Conservation (phyloP, 2,329 filamentous ascomycete species). For the Elsinoe necatrix region DNA sequence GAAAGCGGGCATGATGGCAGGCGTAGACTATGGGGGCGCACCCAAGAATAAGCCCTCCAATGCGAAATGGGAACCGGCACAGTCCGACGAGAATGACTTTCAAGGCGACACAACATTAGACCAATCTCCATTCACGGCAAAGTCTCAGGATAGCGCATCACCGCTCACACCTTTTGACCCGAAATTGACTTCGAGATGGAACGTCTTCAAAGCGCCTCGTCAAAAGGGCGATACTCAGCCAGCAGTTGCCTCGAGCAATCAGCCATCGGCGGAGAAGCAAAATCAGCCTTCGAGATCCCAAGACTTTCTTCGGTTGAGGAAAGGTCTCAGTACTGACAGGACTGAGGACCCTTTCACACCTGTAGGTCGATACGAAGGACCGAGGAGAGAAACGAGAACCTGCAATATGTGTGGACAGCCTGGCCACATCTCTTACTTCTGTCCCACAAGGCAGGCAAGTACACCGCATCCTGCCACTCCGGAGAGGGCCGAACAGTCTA, state of each 20-base stretch:
- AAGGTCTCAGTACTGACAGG: not conserved
- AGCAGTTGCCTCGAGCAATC: not conserved
- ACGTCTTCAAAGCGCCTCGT: conserved; percentile 8
- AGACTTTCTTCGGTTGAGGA: not conserved
- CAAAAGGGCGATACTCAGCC: not conserved
- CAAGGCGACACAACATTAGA: not conserved
- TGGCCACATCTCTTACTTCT: conserved; percentile 16
- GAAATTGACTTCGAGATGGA: conserved; percentile 14
- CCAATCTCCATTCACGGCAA: not conserved
- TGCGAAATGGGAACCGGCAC: not conserved
- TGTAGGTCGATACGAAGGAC: not conserved
- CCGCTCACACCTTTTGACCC: conserved; percentile 14
- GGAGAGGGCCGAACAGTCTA: not conserved
- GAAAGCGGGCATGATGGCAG: conserved; percentile 4
- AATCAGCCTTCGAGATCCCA: not conserved
- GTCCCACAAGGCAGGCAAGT: conserved; percentile 8
- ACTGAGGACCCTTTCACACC: not conserved
- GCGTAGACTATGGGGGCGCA: not conserved
- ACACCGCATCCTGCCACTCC: not conserved
- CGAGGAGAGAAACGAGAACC: not conserved
- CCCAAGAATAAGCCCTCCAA: not conserved
- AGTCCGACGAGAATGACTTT: not conserved
- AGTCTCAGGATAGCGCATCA: not conserved
- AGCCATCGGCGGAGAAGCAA: not conserved
- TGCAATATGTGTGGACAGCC: conserved; percentile 14